Evolutionary conservation across 129 eudicot species (phyloP).

Genomic region (Pulicaria dysenterica): DNA sequence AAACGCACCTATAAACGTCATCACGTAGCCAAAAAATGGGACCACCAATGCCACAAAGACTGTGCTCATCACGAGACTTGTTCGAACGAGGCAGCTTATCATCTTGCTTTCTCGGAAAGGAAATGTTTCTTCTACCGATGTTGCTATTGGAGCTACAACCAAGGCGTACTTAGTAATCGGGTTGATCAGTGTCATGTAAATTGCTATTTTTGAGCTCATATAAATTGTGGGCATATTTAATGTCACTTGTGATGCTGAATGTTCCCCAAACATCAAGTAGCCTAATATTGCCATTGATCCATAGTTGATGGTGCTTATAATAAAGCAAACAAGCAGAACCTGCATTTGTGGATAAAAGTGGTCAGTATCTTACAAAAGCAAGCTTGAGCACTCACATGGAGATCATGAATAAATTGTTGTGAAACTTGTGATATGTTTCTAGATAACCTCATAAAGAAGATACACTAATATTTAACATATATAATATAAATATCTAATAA

Average conservation of each 20-base stretch:
- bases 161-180: constrained; percentile 68
- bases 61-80: constrained; percentile 53
- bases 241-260: constrained; percentile 59
- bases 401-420: too few species aligned
- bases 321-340: constrained; percentile 66
- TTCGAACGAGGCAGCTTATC: constrained; percentile 47
- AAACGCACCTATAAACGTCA: constrained; percentile 73
- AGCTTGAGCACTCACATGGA: too few species aligned
- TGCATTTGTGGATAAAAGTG: constrained; percentile 32
- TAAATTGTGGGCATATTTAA: constrained; percentile 58
- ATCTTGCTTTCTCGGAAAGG: constrained; percentile 34
- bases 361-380: too few species aligned
- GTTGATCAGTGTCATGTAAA: constrained; percentile 57
- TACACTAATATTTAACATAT: too few species aligned
- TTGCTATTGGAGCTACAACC: constrained; percentile 52
- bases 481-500: too few species aligned
- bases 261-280: constrained; percentile 62
- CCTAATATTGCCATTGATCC: constrained; percentile 70
- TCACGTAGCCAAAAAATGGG: constrained; percentile 69
- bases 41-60: constrained; percentile 58
- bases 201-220: constrained; percentile 66
- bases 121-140: constrained; percentile 50
- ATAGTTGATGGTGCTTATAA: constrained; percentile 51
- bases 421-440: too few species aligned
- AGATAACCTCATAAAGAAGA: too few species aligned